These are phyloP conservation scores for Friedmanniomyces simplex DNA, from an alignment of 495 filamentous ascomycete species.

Conservation along the genomic window DNA sequence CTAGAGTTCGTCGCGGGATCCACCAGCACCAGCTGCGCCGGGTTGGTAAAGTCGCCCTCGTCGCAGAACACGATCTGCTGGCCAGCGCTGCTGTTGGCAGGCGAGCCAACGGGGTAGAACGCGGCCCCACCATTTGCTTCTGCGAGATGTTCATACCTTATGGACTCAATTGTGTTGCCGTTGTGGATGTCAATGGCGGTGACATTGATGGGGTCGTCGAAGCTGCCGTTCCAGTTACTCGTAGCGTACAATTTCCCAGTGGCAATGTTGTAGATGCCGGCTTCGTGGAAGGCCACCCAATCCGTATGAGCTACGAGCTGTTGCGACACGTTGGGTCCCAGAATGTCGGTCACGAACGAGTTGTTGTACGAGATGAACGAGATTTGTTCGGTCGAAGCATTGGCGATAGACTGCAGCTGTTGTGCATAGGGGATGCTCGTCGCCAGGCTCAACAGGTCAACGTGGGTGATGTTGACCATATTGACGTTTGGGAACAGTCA, in stretches of 20 bases:
- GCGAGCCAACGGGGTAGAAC: conserved; percentile 21
- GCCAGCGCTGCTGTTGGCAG: conserved; percentile 18
- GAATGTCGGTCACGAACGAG: conserved; percentile 24
- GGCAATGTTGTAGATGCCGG: conserved; percentile 50
- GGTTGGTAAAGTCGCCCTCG: conserved; percentile 24
- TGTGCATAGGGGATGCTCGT: conserved; percentile 22
- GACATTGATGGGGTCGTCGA: conserved; percentile 27
- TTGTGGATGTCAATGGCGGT: conserved; percentile 24
- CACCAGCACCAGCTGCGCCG: conserved; percentile 12
- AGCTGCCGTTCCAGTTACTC: conserved; percentile 36
- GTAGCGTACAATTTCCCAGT: conserved; percentile 49
- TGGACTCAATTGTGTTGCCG: conserved; percentile 28
- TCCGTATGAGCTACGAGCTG: conserved; percentile 20
- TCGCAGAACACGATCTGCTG: conserved; percentile 27
- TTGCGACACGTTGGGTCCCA: conserved; percentile 23
- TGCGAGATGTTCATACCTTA: conserved; percentile 26
- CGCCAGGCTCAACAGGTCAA: conserved; percentile 25
- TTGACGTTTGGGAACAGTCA: neutral
- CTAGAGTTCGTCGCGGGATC: conserved; percentile 10
- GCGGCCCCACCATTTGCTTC: conserved; percentile 29
- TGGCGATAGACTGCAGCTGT: conserved; percentile 17
- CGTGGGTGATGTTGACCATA: conserved; percentile 25
- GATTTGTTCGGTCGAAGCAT: conserved; percentile 22
- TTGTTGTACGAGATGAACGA: conserved; percentile 26
- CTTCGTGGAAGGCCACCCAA: conserved; percentile 45